Percentiles rank a stretch among this genome's conserved stretches.
Conservation (phyloP, 2,329 filamentous ascomycete species). For the Alternaria sp. region DNA sequence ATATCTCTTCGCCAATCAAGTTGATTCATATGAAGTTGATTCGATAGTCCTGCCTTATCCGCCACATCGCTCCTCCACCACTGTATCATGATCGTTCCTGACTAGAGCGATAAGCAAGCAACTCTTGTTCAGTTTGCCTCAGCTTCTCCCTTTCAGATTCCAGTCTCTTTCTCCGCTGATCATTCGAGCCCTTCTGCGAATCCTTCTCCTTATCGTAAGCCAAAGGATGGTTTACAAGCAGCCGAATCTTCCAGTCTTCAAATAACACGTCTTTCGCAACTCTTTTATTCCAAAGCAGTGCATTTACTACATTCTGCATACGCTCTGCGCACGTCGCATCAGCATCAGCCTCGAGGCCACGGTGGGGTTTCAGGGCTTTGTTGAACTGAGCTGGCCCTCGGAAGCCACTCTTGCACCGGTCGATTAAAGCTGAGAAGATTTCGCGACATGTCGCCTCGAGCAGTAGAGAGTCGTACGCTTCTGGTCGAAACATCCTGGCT, state of each 20-base stretch:
- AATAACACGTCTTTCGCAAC: neutral
- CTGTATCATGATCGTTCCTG: neutral
- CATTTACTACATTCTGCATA: neutral
- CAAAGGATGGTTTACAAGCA: neutral
- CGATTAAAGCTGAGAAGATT: neutral
- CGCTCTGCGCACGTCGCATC: neutral
- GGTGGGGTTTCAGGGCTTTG: slow-evolving; percentile 5
- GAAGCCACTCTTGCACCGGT: slow-evolving; percentile 3
- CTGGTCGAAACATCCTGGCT: neutral
- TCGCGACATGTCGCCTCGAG: slow-evolving; percentile 1
- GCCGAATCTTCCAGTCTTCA: slow-evolving; percentile 1
- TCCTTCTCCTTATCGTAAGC: slow-evolving; percentile 5
- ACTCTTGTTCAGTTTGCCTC: neutral
- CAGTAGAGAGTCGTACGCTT: neutral
- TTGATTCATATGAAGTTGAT: neutral
- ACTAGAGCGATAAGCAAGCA: slow-evolving; percentile 1
- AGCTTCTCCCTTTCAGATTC: neutral
- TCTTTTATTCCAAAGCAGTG: neutral
- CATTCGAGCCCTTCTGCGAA: neutral
- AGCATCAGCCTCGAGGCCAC: neutral
- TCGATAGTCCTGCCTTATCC: neutral
- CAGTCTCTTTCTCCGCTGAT: slow-evolving; percentile 2
- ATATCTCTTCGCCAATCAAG: neutral
- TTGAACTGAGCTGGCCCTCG: slow-evolving; percentile 1
- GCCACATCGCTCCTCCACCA: neutral